phyloP scores from a whole-genome alignment of 352 stramenopile genomes.

The Globisporangium orthogonon region DNA sequence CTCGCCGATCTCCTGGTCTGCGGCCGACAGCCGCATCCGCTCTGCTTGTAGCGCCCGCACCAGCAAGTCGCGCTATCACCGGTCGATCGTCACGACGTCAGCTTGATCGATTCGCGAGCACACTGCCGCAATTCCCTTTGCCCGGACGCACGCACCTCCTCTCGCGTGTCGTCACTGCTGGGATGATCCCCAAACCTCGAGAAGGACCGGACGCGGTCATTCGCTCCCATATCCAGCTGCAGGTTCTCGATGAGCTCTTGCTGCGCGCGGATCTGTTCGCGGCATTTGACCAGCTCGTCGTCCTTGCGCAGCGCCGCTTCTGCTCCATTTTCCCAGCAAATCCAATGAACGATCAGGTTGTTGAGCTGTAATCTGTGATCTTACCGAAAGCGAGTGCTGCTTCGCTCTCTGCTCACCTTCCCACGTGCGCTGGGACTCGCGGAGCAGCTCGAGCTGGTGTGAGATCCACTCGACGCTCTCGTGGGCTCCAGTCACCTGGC shows the following conservation, averaged over 20 bases:
- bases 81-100: neutral
- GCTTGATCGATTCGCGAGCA: neutral
- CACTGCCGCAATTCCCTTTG: neutral
- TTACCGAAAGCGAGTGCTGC: no score
- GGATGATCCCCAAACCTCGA: conserved; percentile 8
- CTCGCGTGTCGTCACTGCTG: conserved; percentile 16
- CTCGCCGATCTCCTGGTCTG: conserved; percentile 10
- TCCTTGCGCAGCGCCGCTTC: conserved; percentile 2
- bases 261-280: conserved; percentile 53
- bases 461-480: no score
- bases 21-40: conserved; percentile 5
- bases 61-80: conserved; percentile 14
- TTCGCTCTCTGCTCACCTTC: no score
- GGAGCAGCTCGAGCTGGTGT: no score
- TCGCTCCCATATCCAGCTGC: conserved; percentile 27
- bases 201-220: neutral
- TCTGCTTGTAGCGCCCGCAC: conserved; percentile 12
- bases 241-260: conserved; percentile 56
- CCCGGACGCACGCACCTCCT: conserved; percentile 26
- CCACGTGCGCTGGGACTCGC: no score
- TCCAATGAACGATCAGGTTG: no score
- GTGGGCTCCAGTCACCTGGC: no score
- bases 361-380: no score
- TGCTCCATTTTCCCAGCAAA: no score
- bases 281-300: conserved; percentile 28